These are phyloP conservation scores for Erodium texanum DNA, from an alignment of 441 rosid genomes.

Conservation along the genomic window DNA sequence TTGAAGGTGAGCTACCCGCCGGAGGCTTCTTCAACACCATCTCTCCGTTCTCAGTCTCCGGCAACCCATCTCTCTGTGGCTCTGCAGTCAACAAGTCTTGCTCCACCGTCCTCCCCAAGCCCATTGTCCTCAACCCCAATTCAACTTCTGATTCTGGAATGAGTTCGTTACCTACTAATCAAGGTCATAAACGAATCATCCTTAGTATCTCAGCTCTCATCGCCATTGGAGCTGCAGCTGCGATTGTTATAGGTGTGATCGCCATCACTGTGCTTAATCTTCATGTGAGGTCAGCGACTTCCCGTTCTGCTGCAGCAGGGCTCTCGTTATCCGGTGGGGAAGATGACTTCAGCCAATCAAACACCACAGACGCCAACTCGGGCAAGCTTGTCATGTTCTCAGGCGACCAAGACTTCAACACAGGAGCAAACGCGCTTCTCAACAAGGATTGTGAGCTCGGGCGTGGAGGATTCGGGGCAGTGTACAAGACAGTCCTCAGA, in stretches of 20 bases:
- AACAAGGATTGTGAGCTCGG: conserved; percentile 74
- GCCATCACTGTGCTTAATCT: conserved; percentile 68
- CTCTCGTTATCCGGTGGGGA: background rate
- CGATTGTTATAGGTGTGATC: conserved; percentile 60
- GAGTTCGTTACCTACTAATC: conserved; percentile 25
- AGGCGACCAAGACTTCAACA: conserved; percentile 63
- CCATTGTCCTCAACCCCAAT: conserved; percentile 64
- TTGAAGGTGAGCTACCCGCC: conserved; percentile 56
- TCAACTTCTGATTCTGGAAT: conserved; percentile 36
- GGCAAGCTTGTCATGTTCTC: conserved; percentile 80
- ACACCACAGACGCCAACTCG: conserved; percentile 64
- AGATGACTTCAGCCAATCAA: conserved; percentile 52
- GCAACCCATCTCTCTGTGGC: conserved; percentile 62
- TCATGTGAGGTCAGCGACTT: conserved; percentile 40
- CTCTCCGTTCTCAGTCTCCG: conserved; percentile 44
- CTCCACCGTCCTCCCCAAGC: conserved; percentile 58
- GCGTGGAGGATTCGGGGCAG: conserved; percentile 67
- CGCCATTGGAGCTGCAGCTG: conserved; percentile 69
- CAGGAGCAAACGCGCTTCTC: conserved; percentile 48
- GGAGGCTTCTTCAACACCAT: conserved; percentile 56
- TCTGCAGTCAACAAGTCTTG: conserved; percentile 53
- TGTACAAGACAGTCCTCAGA: conserved; percentile 45
- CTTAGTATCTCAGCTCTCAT: conserved; percentile 70
- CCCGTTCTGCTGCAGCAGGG: conserved; percentile 45
- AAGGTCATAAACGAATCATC: conserved; percentile 44